These are phyloP conservation scores for Backusella circina DNA, from an alignment of 192 early-diverging fungal species.

Conservation along the genomic window DNA sequence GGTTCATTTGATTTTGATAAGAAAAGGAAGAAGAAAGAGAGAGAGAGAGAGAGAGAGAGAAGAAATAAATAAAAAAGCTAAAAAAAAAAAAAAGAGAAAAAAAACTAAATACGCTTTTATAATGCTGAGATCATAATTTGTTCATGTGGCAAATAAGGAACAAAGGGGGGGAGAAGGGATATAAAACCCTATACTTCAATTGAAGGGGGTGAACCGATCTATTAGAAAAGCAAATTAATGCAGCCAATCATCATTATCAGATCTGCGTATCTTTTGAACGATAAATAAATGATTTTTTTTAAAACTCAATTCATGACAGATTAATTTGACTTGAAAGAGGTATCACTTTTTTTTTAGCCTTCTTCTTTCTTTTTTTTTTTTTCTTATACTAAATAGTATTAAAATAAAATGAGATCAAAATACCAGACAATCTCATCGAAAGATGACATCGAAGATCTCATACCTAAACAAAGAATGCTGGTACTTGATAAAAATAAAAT, in stretches of 20 bases:
- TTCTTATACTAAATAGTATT: neutral
- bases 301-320: neutral
- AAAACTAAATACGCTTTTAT: neutral
- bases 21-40: neutral
- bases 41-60: neutral
- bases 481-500: neutral
- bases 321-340: neutral
- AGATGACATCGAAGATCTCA: neutral
- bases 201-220: neutral
- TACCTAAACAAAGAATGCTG: neutral
- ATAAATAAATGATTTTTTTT: neutral
- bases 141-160: neutral
- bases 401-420: neutral
- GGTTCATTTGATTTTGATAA: neutral
- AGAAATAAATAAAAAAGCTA: neutral
- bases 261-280: neutral
- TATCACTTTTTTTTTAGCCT: neutral
- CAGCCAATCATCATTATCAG: neutral
- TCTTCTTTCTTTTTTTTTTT: neutral
- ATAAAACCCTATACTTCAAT: neutral
- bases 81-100: neutral
- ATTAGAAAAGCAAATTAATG: neutral
- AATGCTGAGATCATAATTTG: neutral
- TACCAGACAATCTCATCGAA: neutral
- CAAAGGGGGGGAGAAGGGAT: neutral